A percentile compares a stretch with the other conserved stretches of the same genome.
These are phyloP conservation scores for Anthracocystis walkeri DNA, from an alignment of 1,284 basidiomycete genomes.

Conservation along the genomic window DNA sequence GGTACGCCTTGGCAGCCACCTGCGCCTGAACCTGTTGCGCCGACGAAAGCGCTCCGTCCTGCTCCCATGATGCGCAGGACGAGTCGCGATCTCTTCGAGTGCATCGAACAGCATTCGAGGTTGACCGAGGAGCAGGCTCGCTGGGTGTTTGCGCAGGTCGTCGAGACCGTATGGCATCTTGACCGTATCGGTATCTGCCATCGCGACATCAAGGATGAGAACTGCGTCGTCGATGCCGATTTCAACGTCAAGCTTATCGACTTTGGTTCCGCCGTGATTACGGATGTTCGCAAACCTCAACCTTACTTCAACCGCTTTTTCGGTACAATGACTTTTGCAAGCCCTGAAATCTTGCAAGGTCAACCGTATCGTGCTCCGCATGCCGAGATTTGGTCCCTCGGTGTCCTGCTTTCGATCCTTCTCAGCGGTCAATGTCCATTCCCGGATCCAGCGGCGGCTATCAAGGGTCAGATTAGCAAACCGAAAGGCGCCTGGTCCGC, in stretches of 20 bases:
- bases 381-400: conserved; percentile 91
- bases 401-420: conserved; percentile 86
- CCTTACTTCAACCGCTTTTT: conserved; percentile 75
- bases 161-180: conserved; percentile 84
- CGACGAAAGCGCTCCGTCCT: conserved; percentile 28
- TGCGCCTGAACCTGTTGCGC: conserved; percentile 20
- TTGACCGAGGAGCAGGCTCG: conserved; percentile 83
- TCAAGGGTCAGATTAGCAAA: conserved; percentile 71
- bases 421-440: conserved; percentile 88
- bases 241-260: conserved; percentile 85
- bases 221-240: conserved; percentile 79
- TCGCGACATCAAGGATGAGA: conserved; percentile 95
- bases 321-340: conserved; percentile 67
- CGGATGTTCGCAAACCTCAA: conserved; percentile 76
- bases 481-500: conserved; percentile 56
- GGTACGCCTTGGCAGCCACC: conserved; percentile 80
- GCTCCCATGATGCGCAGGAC: conserved; percentile 76
- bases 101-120: conserved; percentile 86
- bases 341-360: conserved; percentile 82
- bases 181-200: conserved; percentile 83
- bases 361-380: conserved; percentile 77
- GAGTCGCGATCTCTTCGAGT: conserved; percentile 91
- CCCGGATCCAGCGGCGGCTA: conserved; percentile 78
- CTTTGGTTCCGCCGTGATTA: conserved; percentile 87
- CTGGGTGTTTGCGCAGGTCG: conserved; percentile 86